Evolutionary conservation across 371 early-diverging fungal genomes (phyloP).

Genomic region (Fennellomyces sp.): DNA sequence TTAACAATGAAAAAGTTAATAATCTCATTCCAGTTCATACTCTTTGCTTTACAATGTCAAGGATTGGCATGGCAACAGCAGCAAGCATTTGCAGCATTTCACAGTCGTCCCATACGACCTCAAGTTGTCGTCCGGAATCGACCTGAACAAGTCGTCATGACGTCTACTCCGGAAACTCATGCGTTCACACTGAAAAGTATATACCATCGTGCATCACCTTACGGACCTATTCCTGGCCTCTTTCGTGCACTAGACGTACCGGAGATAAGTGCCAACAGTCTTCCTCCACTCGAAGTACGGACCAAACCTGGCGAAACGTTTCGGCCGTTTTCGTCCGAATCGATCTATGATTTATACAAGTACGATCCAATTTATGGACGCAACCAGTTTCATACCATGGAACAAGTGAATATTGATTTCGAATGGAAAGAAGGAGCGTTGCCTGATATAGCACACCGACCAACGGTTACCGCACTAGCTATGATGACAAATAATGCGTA

Average conservation of each 20-base stretch:
- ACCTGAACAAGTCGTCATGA: not conserved
- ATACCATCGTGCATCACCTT: constrained; percentile 39
- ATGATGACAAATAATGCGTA: constrained; percentile 84
- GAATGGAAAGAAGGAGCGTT: constrained; percentile 18
- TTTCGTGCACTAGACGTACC: constrained; percentile 46
- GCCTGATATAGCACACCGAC: constrained; percentile 76
- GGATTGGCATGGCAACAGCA: not conserved
- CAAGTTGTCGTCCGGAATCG: not conserved
- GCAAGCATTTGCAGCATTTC: not conserved
- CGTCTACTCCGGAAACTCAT: not conserved
- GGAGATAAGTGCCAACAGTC: not conserved
- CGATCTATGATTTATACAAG: not conserved
- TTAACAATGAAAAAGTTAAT: not conserved
- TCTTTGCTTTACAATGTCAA: not conserved
- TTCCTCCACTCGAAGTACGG: not conserved
- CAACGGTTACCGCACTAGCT: constrained; percentile 72
- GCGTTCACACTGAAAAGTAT: constrained; percentile 29
- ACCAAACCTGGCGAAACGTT: not conserved
- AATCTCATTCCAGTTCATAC: not conserved
- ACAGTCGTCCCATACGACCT: not conserved
- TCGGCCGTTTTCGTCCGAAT: not conserved
- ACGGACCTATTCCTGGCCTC: constrained; percentile 44
- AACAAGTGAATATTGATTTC: constrained; percentile 6
- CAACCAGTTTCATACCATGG: not conserved
- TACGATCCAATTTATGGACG: not conserved